Evolutionary conservation across 306 rosid genomes (phyloP), one percentile per base, ranked within the genome.

Genomic region (Adenanthera pavonina): DNA sequence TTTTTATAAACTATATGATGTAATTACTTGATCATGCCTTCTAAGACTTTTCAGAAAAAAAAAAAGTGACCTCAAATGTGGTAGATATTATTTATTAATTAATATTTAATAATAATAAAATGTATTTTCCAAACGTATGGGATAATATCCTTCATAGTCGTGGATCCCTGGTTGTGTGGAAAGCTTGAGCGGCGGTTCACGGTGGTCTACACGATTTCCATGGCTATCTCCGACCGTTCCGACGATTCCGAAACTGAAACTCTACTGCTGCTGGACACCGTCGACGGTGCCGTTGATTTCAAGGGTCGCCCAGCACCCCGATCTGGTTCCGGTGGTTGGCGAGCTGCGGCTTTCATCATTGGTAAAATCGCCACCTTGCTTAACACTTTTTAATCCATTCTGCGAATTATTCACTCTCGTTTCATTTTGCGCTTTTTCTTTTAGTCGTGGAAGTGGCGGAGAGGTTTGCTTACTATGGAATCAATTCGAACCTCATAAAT

Each of bases 381-480:
- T 36, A 36, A 1, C 44, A 6, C 33, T 75, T 75, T 25, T 44
- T 17, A 41, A 57, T 19, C 14, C 33, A 19, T 8, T 57, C 13
- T 57, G 12, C 34, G 35, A 20, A 67, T 3, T 9, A 8, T 67
- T 38, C 2, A n/a, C 12, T 70, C 15, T 10, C 34, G 16, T 60
- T 30, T 75, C 19, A 38, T 56, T 60, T 75, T 41, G 33, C 3
- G 17, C 1, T 40, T 30, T 34, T 7, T 41, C 14, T 20, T 12
- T 3, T 30, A 87, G 87, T 56, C 11, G 90, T 82, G 75, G 89
- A 86, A 80, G 80, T 86, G 20, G 84, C 87, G 2, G 92, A 86
- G 86, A 86, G 84, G 77, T 86, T 84, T 46, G 90, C 90, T 2
- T 89, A 81, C 83, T 83, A 82, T 62, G 92, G 90, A 44, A 85